These are phyloP conservation scores for Pythium brassicae DNA, from an alignment of 352 stramenopile species.

Conservation along the genomic window DNA sequence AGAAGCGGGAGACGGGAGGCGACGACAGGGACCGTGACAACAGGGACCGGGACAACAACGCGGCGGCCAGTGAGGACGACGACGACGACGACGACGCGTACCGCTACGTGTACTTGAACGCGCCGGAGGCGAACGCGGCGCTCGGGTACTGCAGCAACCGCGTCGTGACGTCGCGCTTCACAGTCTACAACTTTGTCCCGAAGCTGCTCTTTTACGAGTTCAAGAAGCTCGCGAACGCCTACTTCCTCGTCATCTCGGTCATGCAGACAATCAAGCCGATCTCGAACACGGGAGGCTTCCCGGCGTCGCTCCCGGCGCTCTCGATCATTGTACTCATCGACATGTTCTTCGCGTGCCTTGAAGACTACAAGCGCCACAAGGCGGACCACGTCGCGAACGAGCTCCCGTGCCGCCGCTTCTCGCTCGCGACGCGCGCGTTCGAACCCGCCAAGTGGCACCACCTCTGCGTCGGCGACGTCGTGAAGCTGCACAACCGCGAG, in stretches of 20 bases:
- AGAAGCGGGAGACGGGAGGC: neutral
- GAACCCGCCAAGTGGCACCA: conserved; percentile 66
- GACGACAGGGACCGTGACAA: neutral
- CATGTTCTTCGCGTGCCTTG: conserved; percentile 88
- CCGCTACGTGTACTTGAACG: conserved; percentile 72
- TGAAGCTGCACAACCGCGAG: conserved; percentile 89
- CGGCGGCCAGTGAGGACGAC: neutral
- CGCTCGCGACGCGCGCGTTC: conserved; percentile 35
- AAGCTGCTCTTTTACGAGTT: conserved; percentile 91
- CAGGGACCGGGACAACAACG: neutral
- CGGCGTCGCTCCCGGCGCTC: conserved; percentile 87
- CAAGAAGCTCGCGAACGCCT: conserved; percentile 91
- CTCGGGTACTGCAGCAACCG: conserved; percentile 67
- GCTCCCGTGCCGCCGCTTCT: conserved; percentile 48
- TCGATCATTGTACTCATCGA: conserved; percentile 92
- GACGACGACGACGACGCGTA: conserved; percentile 41
- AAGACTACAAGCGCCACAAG: conserved; percentile 89
- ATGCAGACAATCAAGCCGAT: conserved; percentile 91
- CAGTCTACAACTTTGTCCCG: conserved; percentile 88
- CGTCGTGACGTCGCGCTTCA: conserved; percentile 90
- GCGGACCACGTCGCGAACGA: conserved; percentile 87
- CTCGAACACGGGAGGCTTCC: conserved; percentile 90
- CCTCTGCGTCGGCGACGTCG: conserved; percentile 85
- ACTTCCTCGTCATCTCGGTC: conserved; percentile 91
- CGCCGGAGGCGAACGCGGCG: conserved; percentile 47